Evolutionary conservation across 257 asterid genomes (phyloP), one percentile per base, ranked within the genome.

Genomic region (Jacaranda mimosifolia): DNA sequence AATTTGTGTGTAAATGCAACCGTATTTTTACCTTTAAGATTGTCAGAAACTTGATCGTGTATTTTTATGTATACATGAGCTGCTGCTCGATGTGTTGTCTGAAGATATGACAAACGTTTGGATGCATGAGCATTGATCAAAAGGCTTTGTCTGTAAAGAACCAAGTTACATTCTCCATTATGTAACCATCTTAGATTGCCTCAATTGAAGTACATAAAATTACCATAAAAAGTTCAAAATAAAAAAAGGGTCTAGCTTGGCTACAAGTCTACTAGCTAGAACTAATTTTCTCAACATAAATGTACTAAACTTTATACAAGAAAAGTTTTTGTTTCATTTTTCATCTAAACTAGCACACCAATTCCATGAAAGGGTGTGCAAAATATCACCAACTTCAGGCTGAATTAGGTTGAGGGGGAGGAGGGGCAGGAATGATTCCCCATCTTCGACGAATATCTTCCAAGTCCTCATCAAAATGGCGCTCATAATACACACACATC

Each of bases 391-490:
- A 68, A 68, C 36, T 77, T 81, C 84, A 77, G 53, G 85, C 70
- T 45, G 83, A 76, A 63, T 51, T 77, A 17, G 71, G 70, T 51
- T 74, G 79, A 43, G 94, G 80, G 38, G 90, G 87, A 58, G 96
- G 92, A 71, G 98, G 97, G 48, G 93, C 97, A 58, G 96, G 91
- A 79, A 82, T 69, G 69, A 96, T 89, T 13, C 99, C 97, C 96
- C 88, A 90, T 78, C 77, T 90, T 36, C 78, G 85, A 43, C 97
- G 97, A 75, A 96, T 92, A 68, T 88, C 92, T 75, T 93, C 97
- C 93, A 93, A 76, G 75, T 93, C 97, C 81, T 96, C 95, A 2
- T 88, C 80, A 74, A 96, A 96, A 83, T 93, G 99, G 35, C 81
- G 84, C 80, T 96, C 99, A 18, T 96, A 96, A 84, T 93, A 93